Base-by-base conservation (phyloP, 371 early-diverging fungal species). In the Saksenaea vasiformis region DNA sequence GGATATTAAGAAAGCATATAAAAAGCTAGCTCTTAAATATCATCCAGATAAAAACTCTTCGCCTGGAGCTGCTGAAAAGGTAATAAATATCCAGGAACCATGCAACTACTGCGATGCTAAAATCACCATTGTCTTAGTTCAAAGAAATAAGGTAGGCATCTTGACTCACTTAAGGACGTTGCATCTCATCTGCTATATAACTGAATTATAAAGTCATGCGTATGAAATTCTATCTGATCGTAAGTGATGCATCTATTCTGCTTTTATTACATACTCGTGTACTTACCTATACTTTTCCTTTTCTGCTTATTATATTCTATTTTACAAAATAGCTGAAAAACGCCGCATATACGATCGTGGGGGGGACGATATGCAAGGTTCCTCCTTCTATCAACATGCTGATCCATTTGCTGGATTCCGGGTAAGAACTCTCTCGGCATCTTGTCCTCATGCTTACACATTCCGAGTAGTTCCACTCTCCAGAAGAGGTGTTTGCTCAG, bases 1-100 rank as follows among this genome's bases (percentile, higher is more conserved):
- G 17, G 73, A 79, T 22, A 79, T 84, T n/a, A 77, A 73, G 54
- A 79, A 77, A 58, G 77, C 84, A 5, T 84, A 81, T 54, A 55
- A 72, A 27, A 76, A 72, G 37, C 69, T 78, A 15, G 78, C 78
- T 36, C 54, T 84, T n/a, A 69, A 68, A 47, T 85, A 82, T 68
- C 86, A 85, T 67, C 86, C 86, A n/a, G 86, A 85, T 62, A 85
- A 83, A 56, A 83, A 85, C 54, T 38, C 68, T 7, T 67, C 71
- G 13, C 63, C 69, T 15, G 80, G 78, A 27, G 81, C 82, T 28
- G 76, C 71, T 8, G 84, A 80, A 68, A 76, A 78, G 62, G 80
- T 72, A 68, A 58, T 37, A 37, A 31, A 44, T 51, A 63, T 36
- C n/a, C 61, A 26, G 56, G 27, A 43, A 15, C 11, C 4, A 38